Evolutionary conservation across 2,329 filamentous ascomycete species (phyloP).

Genomic region (Elsinoe ampelina): DNA sequence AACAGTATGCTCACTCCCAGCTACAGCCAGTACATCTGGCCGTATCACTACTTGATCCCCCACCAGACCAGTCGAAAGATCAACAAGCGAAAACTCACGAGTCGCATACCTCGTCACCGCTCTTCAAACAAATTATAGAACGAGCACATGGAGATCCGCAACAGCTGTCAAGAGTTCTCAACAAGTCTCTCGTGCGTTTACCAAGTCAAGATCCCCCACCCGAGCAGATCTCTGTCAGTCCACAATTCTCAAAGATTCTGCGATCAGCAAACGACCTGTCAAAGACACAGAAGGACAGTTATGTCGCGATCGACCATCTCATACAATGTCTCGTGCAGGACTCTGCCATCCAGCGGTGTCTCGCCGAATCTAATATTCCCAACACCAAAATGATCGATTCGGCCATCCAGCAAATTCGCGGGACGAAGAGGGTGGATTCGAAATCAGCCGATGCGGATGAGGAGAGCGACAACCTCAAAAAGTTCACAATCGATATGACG

Average conservation of each 20-base stretch:
- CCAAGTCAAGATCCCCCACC: conserved; percentile 93
- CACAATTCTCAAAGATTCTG: conserved; percentile 71
- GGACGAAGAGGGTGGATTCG: conserved; percentile 86
- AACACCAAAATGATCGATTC: conserved; percentile 84
- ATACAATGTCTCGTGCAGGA: conserved; percentile 82
- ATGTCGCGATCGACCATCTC: conserved; percentile 87
- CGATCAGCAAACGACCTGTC: conserved; percentile 80
- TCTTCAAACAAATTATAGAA: conserved; percentile 92
- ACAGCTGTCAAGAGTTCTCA: conserved; percentile 76
- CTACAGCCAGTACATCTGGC: conserved; percentile 84
- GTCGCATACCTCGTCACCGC: conserved; percentile 57
- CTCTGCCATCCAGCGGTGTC: conserved; percentile 56
- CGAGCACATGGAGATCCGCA: conserved; percentile 88
- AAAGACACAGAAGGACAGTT: conserved; percentile 95
- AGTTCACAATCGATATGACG: conserved; percentile 99
- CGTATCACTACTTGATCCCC: conserved; percentile 67
- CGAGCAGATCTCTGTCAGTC: conserved; percentile 74
- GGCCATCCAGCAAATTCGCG: conserved; percentile 84
- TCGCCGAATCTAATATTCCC: conserved; percentile 83
- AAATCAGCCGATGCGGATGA: conserved; percentile 90
- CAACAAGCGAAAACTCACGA: conserved; percentile 60
- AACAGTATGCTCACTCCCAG: conserved; percentile 86
- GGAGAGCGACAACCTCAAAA: conserved; percentile 91
- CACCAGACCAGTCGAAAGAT: conserved; percentile 65
- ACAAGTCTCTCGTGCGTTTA: conserved; percentile 81